Conservation (phyloP, 139 green algal species). For the Chlorella sp. region DNA sequence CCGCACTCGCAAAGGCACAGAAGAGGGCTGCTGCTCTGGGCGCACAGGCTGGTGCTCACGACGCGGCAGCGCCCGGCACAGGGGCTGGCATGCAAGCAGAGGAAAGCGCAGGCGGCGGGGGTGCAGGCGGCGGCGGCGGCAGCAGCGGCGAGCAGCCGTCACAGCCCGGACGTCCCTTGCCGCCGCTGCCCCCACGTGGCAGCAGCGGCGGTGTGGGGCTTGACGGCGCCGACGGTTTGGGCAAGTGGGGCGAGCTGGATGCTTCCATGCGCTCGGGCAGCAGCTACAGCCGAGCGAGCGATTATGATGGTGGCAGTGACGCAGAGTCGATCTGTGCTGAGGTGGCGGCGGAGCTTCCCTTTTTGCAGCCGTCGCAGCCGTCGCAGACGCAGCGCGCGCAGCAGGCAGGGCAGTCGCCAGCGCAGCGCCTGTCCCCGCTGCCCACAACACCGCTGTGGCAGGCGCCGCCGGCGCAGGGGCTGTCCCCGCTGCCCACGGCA, state of each 20-base stretch:
- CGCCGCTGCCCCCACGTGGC: background rate
- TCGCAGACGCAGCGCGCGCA: background rate
- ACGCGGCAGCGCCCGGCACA: too few relatives aligned
- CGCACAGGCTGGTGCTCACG: background rate
- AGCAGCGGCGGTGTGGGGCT: slow-evolving; percentile 53
- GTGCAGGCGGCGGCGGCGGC: too few relatives aligned
- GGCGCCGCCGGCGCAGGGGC: too few relatives aligned
- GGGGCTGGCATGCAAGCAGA: background rate
- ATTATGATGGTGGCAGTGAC: background rate
- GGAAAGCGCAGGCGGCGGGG: too few relatives aligned
- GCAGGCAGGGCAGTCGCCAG: background rate
- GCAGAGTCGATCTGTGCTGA: background rate
- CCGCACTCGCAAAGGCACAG: background rate
- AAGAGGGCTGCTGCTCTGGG: too few relatives aligned
- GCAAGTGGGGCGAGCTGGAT: background rate
- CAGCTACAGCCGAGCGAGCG: background rate
- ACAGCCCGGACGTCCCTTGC: background rate
- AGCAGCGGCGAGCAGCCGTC: background rate
- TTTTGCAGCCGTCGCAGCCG: background rate
- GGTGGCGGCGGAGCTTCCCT: background rate
- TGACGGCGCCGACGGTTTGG: background rate
- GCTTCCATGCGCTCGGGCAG: background rate
- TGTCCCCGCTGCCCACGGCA: too few relatives aligned
- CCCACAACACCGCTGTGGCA: background rate
- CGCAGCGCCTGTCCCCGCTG: background rate